phyloP scores from a whole-genome alignment of 1,284 basidiomycete species.

The Agroathelia rolfsii region DNA sequence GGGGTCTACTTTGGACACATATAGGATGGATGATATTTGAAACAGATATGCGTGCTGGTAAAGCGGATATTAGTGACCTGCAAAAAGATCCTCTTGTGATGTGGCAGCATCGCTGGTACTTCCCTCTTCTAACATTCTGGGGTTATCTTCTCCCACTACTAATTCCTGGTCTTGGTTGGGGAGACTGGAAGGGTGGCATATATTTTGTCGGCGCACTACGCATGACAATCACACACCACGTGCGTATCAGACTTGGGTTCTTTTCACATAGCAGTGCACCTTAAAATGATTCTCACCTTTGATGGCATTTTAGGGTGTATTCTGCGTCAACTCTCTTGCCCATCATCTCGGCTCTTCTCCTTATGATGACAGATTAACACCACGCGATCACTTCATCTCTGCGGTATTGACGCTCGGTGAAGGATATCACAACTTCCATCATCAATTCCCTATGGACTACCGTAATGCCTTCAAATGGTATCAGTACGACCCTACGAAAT shows the following conservation, averaged over 20 bases:
- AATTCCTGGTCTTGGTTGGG: constrained; percentile 76
- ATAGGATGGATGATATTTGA: constrained; percentile 92
- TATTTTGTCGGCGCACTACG: constrained; percentile 81
- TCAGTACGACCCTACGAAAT: constrained; percentile 85
- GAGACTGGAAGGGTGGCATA: constrained; percentile 77
- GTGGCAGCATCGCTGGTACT: constrained; percentile 85
- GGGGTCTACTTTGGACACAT: constrained; percentile 74
- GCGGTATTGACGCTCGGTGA: constrained; percentile 85
- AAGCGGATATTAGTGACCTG: constrained; percentile 82
- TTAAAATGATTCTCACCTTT: background rate
- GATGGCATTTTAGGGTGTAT: constrained; percentile 67
- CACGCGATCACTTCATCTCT: constrained; percentile 79
- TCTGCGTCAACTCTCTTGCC: constrained; percentile 92
- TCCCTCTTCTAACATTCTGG: constrained; percentile 63
- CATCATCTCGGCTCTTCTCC: constrained; percentile 90
- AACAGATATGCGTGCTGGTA: constrained; percentile 79
- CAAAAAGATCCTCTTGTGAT: constrained; percentile 66
- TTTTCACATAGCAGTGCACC: constrained; percentile 5
- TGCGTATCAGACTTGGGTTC: constrained; percentile 26
- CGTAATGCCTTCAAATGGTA: constrained; percentile 90
- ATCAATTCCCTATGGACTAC: constrained; percentile 92
- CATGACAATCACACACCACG: constrained; percentile 83
- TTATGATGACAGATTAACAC: constrained; percentile 92
- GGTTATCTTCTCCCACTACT: constrained; percentile 68
- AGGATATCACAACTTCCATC: constrained; percentile 96